These are phyloP conservation scores for Colletotrichum sojae DNA, from an alignment of 2,329 filamentous ascomycete genomes.

Conservation along the genomic window DNA sequence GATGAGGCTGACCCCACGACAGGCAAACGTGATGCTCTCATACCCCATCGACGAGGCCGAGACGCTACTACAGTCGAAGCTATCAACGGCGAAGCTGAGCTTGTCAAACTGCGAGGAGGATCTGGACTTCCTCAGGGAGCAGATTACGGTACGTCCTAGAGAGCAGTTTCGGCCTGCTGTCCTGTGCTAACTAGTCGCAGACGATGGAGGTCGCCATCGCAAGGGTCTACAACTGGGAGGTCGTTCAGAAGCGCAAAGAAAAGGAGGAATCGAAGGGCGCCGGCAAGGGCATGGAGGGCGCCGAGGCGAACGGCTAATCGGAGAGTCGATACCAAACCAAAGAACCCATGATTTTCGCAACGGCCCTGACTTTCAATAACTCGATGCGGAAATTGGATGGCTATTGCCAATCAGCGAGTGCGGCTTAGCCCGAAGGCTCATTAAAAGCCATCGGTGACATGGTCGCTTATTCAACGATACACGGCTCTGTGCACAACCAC, in stretches of 20 bases:
- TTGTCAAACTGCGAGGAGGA: conserved; percentile 95
- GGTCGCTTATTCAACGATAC: not conserved
- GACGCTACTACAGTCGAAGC: conserved; percentile 81
- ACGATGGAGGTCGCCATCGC: conserved; percentile 97
- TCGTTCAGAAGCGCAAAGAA: conserved; percentile 94
- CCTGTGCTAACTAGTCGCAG: conserved; percentile 59
- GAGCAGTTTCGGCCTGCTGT: not conserved
- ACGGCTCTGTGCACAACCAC: conserved; percentile 6
- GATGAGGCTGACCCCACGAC: conserved; percentile 44
- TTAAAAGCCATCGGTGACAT: not conserved
- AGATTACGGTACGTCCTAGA: conserved; percentile 83
- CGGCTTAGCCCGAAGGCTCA: conserved; percentile 1
- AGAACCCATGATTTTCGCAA: conserved; percentile 19
- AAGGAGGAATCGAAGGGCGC: conserved; percentile 74
- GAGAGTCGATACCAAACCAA: conserved; percentile 36
- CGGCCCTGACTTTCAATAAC: not conserved
- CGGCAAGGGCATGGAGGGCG: conserved; percentile 56
- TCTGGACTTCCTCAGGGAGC: conserved; percentile 93
- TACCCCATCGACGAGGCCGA: conserved; percentile 93
- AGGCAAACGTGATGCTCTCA: conserved; percentile 97
- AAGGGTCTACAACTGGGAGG: conserved; percentile 99
- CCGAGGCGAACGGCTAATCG: conserved; percentile 50
- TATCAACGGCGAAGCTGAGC: conserved; percentile 83
- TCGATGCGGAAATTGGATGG: not conserved
- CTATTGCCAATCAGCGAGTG: not conserved